A percentile compares a stretch with the other conserved stretches of the same genome.
phyloP scores from a whole-genome alignment of 805 yeast species.

The Clavispora fructus region DNA sequence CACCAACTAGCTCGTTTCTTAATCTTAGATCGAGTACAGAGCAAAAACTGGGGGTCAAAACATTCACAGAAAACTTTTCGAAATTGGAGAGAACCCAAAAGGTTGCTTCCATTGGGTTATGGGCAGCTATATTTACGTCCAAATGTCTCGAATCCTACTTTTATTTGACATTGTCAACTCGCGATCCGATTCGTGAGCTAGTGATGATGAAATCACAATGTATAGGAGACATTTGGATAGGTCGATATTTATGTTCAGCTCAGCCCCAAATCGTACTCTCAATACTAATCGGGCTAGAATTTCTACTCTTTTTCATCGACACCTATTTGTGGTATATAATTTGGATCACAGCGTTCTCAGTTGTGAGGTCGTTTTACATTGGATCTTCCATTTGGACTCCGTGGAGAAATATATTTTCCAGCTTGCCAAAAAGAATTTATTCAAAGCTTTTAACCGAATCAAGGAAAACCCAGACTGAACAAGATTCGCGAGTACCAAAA shows the following conservation, averaged over 20 bases:
- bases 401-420: conserved; percentile 74
- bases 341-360: conserved; percentile 72
- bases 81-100: conserved; percentile 47
- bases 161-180: conserved; percentile 80
- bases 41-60: conserved; percentile 31
- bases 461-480: conserved; percentile 34
- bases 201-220: conserved; percentile 54
- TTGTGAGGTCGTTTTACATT: conserved; percentile 60
- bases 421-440: conserved; percentile 70
- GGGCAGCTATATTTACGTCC: conserved; percentile 62
- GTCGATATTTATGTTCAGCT: conserved; percentile 45
- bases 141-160: conserved; percentile 84
- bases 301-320: conserved; percentile 69
- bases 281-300: conserved; percentile 54
- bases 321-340: conserved; percentile 84
- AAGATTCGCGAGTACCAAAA: conserved; percentile 46
- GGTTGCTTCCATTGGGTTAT: conserved; percentile 61
- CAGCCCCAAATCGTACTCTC: conserved; percentile 55
- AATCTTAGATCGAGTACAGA: conserved; percentile 23
- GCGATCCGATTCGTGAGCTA: conserved; percentile 72
- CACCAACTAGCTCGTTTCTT: conserved; percentile 58
- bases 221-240: conserved; percentile 55
- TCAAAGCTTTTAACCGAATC: conserved; percentile 59
- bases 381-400: conserved; percentile 88
- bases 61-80: conserved; percentile 58